A percentile compares a stretch with the other conserved stretches of the same genome.
Evolutionary conservation across 495 filamentous ascomycete species (phyloP).

Genomic region (Penicillium goetzii): DNA sequence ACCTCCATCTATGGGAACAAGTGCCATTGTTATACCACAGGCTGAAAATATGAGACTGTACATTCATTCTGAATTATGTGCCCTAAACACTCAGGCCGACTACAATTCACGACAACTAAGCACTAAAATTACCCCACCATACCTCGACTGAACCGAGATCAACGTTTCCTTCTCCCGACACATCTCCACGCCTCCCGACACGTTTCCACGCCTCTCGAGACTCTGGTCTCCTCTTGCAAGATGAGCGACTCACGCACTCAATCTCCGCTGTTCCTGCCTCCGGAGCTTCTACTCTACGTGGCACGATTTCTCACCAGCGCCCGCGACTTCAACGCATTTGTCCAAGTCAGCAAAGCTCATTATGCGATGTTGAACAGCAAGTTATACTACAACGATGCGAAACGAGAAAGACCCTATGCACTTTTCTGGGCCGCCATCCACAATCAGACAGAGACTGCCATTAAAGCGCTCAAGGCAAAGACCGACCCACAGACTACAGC

Average conservation of each 20-base stretch:
- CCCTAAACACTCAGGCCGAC: neutral
- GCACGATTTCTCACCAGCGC: neutral
- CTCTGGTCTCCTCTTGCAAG: neutral
- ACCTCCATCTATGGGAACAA: neutral
- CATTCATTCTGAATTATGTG: neutral
- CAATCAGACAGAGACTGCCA: constrained; percentile 16
- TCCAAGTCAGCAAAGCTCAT: neutral
- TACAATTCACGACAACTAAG: neutral
- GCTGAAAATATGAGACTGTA: neutral
- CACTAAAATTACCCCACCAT: neutral
- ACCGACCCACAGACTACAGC: constrained; percentile 18
- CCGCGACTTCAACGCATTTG: constrained; percentile 1
- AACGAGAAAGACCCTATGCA: neutral
- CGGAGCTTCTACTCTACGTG: neutral
- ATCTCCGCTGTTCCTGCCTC: neutral
- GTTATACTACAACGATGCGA: neutral
- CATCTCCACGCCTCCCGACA: neutral
- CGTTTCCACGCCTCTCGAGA: neutral
- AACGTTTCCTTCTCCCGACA: neutral
- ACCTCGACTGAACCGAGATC: neutral
- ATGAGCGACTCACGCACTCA: neutral
- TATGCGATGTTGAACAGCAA: neutral
- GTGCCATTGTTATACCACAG: neutral
- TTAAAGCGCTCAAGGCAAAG: constrained; percentile 21
- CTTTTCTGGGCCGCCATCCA: constrained; percentile 6